Base-by-base conservation (phyloP, 257 asterid species). In the Eustoma russellianum region DNA sequence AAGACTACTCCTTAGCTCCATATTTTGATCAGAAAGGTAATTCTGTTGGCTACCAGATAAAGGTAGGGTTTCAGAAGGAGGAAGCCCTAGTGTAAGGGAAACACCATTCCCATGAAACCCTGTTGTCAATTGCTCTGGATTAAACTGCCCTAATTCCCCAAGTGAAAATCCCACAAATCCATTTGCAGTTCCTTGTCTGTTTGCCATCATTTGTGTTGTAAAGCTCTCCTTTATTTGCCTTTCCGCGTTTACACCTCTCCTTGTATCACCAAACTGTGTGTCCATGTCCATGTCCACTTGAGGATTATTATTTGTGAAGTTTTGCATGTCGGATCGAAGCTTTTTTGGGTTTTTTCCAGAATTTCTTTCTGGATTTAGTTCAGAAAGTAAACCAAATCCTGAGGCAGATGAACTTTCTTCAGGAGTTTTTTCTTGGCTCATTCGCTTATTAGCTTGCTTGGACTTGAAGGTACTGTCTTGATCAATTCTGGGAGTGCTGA, bases 71-170 rank as follows among this genome's bases (percentile, higher is more conserved):
- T 66, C 82, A 1, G 79, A 61, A 12, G 80, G 92, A 1, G 88
- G 88, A 7, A 79, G 79, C 24, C 66, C 86, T 1, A 85, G 83
- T 33, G 85, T 69, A 17, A 74, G 76, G n/a, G 76, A 74, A 14
- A 74, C 79, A 7, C 70, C 70, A 41, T 62, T 69, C 5, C 43
- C 43, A 41, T 64, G 66, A 59, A 61, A 74, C 14, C 48, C 50
- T 5, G 73, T 34, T 14, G 79, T 45, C 52, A 69, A 51, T 41
- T 65, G 69, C 30, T 70, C 73, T 45, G 70, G 70, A 63, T 67
- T 62, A 47, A 74, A 74, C 56, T 67, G 53, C 24, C 73, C 72
- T 13, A 71, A 60, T 14, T 69, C 73, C 53, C 73, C 77, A 41
- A 66, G 38, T 9, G 60, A 46, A 13, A 52, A 58, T 10, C 69